These are phyloP conservation scores for Annona cherimola DNA, from an alignment of 164 flowering plant genomes.

Conservation along the genomic window DNA sequence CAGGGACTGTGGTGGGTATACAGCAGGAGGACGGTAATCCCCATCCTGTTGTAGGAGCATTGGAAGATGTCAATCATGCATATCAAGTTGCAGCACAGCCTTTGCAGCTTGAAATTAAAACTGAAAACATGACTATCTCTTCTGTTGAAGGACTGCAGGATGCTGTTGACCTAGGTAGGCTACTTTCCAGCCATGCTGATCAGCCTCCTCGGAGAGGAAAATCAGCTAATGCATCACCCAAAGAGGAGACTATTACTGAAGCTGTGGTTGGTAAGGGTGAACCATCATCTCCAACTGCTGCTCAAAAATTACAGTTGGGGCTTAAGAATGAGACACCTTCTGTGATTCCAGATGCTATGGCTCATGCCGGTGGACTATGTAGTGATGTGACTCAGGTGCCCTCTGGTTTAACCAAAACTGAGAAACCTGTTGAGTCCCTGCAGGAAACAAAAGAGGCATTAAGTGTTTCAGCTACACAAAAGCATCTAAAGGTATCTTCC, in stretches of 20 bases:
- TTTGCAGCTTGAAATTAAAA: slow-evolving; percentile 6
- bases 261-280: not conserved
- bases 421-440: slow-evolving; percentile 48
- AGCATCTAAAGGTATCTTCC: not conserved
- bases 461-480: slow-evolving; percentile 7
- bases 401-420: slow-evolving; percentile 14
- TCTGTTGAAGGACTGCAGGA: not conserved
- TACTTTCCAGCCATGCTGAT: slow-evolving; percentile 4
- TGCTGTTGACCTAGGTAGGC: not conserved
- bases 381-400: not conserved
- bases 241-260: not conserved
- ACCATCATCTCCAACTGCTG: not conserved
- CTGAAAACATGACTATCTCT: not conserved
- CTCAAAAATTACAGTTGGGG: slow-evolving; percentile 8
- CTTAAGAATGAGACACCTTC: no score
- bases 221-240: not conserved
- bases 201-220: slow-evolving; percentile 9
- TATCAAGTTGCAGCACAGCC: slow-evolving; percentile 6
- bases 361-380: slow-evolving; percentile 8
- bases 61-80: not conserved
- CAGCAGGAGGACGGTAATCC: not conserved
- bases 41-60: not conserved
- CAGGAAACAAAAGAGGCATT: slow-evolving; percentile 24
- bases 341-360: slow-evolving; percentile 11
- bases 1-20: not conserved